Evolutionary conservation across 2,329 filamentous ascomycete genomes (phyloP), one percentile per base, ranked within the genome.

Genomic region (Dissoconium aciculare): DNA sequence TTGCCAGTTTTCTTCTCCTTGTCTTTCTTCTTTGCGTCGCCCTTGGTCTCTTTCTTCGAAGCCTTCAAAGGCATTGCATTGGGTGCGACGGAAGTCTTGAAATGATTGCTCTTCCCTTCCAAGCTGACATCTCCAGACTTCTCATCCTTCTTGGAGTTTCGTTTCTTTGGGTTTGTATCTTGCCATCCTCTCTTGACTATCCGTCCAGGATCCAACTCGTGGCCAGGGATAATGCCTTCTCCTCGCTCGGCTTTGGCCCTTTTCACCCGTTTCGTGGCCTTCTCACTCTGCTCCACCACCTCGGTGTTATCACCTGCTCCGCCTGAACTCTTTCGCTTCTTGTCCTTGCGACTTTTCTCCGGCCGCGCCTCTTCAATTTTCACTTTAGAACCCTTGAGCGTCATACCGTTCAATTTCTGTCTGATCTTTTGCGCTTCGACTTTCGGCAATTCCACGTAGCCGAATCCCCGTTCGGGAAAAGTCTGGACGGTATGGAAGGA

Each of bases 101-200:
- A 83, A 11, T 93, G 61, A 43, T 85, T 78, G 56, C 94, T 85
- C 14, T 76, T 68, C 35, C 72, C 71, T 25, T 82, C 78, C 8
- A 40, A 16, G 1, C 78, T 84, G 55, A 82, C 47, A 73, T 74
- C 39, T 64, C 56, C 41, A 43, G 73, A 67, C 34, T 67, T 64
- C 30, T 71, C 66, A 31, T 64, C 64, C 35, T 66, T 54, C 38
- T 62, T 58, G 4, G 16, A 28, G 47, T 37, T 57, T 50, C 35
- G 58, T 50, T 35, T 37, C 14, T 44, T 43, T 19, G 32, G 26
- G 24, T 32, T 36, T 5, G 45, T 41, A 15, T 84, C 79, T 1
- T 80, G 87, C 85, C 85, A 93, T 4, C 84, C 85, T 37, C 85
- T 68, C 63, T 89, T 91, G 37, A 94, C 74, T 48, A 80, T 80